Conservation (phyloP, 129 eudicot species). For the Helichrysum umbraculigerum region DNA sequence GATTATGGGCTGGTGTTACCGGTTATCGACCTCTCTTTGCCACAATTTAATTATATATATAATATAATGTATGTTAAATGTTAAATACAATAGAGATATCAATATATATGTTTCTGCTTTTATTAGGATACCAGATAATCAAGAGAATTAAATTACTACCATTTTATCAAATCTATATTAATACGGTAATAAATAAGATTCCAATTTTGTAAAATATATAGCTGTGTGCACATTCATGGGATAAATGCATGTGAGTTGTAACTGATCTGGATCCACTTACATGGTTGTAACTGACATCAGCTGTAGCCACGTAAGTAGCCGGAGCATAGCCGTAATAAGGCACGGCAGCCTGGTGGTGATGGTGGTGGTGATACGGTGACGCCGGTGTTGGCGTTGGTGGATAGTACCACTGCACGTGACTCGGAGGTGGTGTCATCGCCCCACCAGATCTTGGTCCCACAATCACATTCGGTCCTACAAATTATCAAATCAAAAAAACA, state of each 20-base stretch:
- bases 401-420: constrained; percentile 89
- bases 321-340: constrained; percentile 87
- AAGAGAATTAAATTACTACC: neutral
- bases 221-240: constrained; percentile 12
- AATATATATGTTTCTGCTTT: neutral
- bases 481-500: constrained; percentile 15
- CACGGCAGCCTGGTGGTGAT: constrained; percentile 58
- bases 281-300: constrained; percentile 74
- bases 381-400: constrained; percentile 60
- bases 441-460: constrained; percentile 68
- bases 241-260: constrained; percentile 20
- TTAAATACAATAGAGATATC: too few relatives aligned
- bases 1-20: too few relatives aligned
- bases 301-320: constrained; percentile 61
- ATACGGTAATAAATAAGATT: neutral
- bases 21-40: too few relatives aligned
- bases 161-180: neutral
- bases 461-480: constrained; percentile 54
- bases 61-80: too few relatives aligned
- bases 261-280: constrained; percentile 44
- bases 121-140: neutral
- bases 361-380: constrained; percentile 45
- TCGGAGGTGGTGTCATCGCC: constrained; percentile 48
- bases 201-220: constrained; percentile 5
- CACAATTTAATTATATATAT: too few relatives aligned